phyloP scores from a whole-genome alignment of 495 filamentous ascomycete genomes.

The Neurospora sp. region DNA sequence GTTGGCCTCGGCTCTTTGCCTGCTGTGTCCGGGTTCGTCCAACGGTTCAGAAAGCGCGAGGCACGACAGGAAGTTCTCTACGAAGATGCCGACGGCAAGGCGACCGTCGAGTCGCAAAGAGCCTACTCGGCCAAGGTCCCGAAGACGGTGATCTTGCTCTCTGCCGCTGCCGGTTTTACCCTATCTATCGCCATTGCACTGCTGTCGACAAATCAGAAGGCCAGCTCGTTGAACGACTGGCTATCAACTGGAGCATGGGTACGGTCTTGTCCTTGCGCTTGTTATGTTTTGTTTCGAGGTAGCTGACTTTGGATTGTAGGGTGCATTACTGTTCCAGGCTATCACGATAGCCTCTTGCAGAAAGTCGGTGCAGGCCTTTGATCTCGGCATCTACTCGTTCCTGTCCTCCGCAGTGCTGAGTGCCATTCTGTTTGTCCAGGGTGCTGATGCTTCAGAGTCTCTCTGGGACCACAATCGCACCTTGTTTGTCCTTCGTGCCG shows the following conservation, averaged over 20 bases:
- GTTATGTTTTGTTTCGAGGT: background rate
- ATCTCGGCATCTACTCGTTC: conserved; percentile 36
- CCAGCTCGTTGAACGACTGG: conserved; percentile 28
- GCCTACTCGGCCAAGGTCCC: conserved; percentile 41
- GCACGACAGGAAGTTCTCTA: conserved; percentile 34
- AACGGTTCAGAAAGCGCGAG: conserved; percentile 20
- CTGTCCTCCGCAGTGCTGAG: conserved; percentile 31
- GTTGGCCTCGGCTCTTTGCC: conserved; percentile 30
- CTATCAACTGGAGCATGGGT: conserved; percentile 38
- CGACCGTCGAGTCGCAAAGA: conserved; percentile 45
- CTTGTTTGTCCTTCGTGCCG: conserved; percentile 25
- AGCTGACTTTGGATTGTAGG: conserved; percentile 19
- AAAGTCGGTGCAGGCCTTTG: conserved; percentile 35
- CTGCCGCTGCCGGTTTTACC: conserved; percentile 33
- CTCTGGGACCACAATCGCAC: conserved; percentile 16
- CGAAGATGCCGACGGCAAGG: conserved; percentile 53
- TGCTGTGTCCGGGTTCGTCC: conserved; percentile 18
- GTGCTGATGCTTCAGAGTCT: conserved; percentile 19
- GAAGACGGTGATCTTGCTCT: conserved; percentile 34
- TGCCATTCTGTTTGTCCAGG: conserved; percentile 29
- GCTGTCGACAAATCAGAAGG: conserved; percentile 22
- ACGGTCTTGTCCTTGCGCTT: conserved; percentile 13
- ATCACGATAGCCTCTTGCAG: conserved; percentile 30
- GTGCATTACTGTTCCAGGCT: conserved; percentile 37
- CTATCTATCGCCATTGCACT: conserved; percentile 36